These are phyloP conservation scores for Emydomyces testavorans DNA, from an alignment of 2,329 filamentous ascomycete species.

Conservation along the genomic window DNA sequence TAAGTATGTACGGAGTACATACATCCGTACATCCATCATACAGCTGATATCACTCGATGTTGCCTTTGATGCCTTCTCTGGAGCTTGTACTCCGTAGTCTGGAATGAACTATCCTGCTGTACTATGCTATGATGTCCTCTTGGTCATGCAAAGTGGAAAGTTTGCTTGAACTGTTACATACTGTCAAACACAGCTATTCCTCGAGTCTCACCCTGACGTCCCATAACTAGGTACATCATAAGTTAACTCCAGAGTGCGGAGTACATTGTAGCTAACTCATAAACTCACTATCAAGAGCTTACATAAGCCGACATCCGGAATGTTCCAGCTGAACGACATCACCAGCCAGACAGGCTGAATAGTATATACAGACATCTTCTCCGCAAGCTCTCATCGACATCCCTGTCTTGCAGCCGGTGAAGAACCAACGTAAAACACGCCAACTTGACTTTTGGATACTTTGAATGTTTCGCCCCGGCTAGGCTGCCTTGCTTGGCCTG, in stretches of 20 bases:
- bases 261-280: too few species aligned
- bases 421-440: slow-evolving; percentile 3
- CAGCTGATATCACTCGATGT: not conserved
- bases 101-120: not conserved
- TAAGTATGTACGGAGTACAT: not conserved
- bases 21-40: too few species aligned
- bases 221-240: too few species aligned
- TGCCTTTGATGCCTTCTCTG: not conserved
- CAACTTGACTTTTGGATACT: slow-evolving; percentile 7
- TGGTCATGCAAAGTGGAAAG: too few species aligned
- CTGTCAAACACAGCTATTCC: too few species aligned
- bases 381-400: not conserved
- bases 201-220: too few species aligned
- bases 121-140: too few species aligned
- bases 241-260: too few species aligned
- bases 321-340: not conserved
- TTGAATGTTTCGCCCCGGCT: slow-evolving; percentile 1
- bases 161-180: too few species aligned
- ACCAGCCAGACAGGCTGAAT: too few species aligned
- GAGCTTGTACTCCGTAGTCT: not conserved
- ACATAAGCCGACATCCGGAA: not conserved
- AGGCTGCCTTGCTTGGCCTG: not conserved
- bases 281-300: too few species aligned
- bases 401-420: not conserved
- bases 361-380: too few species aligned